These are phyloP conservation scores for Penicillium arizonense DNA, from an alignment of 495 filamentous ascomycete species.

Conservation along the genomic window DNA sequence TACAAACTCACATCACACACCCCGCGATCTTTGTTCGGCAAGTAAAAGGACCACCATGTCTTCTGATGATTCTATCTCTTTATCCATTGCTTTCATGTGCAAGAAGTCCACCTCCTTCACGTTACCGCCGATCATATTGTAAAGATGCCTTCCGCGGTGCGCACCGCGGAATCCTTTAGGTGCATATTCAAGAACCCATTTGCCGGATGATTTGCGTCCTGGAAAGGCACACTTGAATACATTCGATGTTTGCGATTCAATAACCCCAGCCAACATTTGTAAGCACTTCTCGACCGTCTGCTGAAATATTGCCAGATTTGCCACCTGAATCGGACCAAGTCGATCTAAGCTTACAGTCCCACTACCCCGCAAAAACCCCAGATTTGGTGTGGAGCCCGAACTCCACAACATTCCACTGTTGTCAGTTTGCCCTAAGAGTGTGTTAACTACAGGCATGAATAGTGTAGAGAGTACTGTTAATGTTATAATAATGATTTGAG, in stretches of 20 bases:
- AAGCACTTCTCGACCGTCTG: constrained; percentile 2
- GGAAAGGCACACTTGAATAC: constrained; percentile 4
- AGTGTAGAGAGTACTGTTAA: too few relatives aligned
- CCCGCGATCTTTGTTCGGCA: constrained; percentile 1
- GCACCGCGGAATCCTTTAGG: constrained; percentile 3
- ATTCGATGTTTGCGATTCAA: constrained; percentile 1
- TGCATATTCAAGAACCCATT: constrained; percentile 3
- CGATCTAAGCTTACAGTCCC: too few relatives aligned
- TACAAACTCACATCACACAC: neutral
- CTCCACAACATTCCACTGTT: too few relatives aligned
- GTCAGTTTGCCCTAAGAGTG: too few relatives aligned
- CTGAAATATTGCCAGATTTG: constrained; percentile 1
- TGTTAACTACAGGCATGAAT: too few relatives aligned
- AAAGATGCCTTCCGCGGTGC: constrained; percentile 6
- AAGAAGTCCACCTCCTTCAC: constrained; percentile 5
- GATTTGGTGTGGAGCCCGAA: too few relatives aligned
- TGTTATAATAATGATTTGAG: too few relatives aligned
- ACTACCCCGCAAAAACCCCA: too few relatives aligned
- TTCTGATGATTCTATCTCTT: neutral
- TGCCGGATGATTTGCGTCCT: constrained; percentile 3
- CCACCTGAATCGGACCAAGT: too few relatives aligned
- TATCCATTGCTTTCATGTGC: neutral
- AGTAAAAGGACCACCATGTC: neutral
- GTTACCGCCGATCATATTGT: constrained; percentile 8
- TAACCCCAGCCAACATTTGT: constrained; percentile 4